Evolutionary conservation across 176 grass and related monocot species (phyloP).

Genomic region (Panicum miliaceum): DNA sequence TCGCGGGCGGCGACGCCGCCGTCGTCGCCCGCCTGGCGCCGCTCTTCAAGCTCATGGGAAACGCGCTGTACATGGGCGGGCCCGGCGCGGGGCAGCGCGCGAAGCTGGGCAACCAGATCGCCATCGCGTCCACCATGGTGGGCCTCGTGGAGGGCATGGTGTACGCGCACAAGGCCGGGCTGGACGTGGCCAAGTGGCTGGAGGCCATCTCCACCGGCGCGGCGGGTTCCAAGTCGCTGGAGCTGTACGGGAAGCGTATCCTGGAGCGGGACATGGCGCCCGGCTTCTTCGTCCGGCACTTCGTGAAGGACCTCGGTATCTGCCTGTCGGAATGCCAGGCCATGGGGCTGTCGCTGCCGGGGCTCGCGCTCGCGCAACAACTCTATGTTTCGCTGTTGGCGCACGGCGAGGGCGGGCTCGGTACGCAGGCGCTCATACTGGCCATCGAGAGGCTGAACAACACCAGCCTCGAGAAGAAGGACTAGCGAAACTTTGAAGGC

Average conservation of each 20-base stretch:
- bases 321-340: slow-evolving; percentile 91
- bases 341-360: slow-evolving; percentile 92
- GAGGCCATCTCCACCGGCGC: slow-evolving; percentile 94
- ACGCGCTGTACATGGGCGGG: slow-evolving; percentile 76
- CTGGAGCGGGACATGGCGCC: slow-evolving; percentile 87
- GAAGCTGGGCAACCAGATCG: slow-evolving; percentile 95
- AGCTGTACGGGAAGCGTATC: slow-evolving; percentile 81
- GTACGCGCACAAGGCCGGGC: slow-evolving; percentile 89
- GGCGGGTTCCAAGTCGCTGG: slow-evolving; percentile 85
- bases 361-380: slow-evolving; percentile 83
- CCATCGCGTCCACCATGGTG: slow-evolving; percentile 95
- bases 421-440: slow-evolving; percentile 86
- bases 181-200: slow-evolving; percentile 87
- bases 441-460: slow-evolving; percentile 87
- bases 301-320: slow-evolving; percentile 95
- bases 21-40: slow-evolving; percentile 62
- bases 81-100: slow-evolving; percentile 80
- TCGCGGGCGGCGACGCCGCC: slow-evolving; percentile 65
- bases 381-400: slow-evolving; percentile 86
- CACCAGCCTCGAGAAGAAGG: slow-evolving; percentile 65
- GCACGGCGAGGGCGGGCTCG: slow-evolving; percentile 79
- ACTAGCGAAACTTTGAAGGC: slow-evolving; percentile 9
- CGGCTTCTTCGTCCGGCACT: slow-evolving; percentile 93
- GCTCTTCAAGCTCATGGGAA: slow-evolving; percentile 90
- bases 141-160: slow-evolving; percentile 95